Conservation (phyloP, 2,329 filamentous ascomycete genomes). For the Geosmithia flava region DNA sequence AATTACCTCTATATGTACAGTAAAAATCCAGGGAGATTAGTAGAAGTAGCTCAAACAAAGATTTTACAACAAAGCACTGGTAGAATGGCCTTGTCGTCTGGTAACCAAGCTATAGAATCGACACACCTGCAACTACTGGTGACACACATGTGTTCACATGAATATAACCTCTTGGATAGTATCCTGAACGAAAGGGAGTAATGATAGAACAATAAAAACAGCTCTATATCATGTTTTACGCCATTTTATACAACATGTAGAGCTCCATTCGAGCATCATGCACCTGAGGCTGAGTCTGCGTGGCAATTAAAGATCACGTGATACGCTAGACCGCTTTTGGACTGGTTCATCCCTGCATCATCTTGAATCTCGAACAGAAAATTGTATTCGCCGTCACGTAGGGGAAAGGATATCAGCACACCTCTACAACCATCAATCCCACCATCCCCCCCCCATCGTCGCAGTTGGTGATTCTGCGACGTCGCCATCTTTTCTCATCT, state of each 20-base stretch:
- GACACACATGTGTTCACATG: no score
- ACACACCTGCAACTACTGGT: no score
- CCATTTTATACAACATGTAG: not conserved
- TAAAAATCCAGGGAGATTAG: no score
- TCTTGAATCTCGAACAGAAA: slow-evolving; percentile 13
- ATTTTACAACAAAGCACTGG: no score
- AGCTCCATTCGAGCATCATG: not conserved
- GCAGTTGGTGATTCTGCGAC: slow-evolving; percentile 13
- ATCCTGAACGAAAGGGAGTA: no score
- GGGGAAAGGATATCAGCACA: not conserved
- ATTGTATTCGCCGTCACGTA: slow-evolving; percentile 12
- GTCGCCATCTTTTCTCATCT: slow-evolving; percentile 2
- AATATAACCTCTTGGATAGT: no score
- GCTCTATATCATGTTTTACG: no score
- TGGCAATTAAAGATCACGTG: slow-evolving; percentile 11
- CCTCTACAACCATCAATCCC: slow-evolving; percentile 5
- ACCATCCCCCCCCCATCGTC: slow-evolving; percentile 14
- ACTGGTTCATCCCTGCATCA: slow-evolving; percentile 8
- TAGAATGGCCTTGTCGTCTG: no score
- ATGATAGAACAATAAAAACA: no score
- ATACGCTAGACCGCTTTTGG: slow-evolving; percentile 5
- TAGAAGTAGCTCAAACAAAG: no score
- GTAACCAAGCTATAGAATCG: no score
- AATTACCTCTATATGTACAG: no score
- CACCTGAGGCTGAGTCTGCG: not conserved